Conservation (phyloP, 768 basidiomycete genomes). For the Rhizopogon salebrosus region DNA sequence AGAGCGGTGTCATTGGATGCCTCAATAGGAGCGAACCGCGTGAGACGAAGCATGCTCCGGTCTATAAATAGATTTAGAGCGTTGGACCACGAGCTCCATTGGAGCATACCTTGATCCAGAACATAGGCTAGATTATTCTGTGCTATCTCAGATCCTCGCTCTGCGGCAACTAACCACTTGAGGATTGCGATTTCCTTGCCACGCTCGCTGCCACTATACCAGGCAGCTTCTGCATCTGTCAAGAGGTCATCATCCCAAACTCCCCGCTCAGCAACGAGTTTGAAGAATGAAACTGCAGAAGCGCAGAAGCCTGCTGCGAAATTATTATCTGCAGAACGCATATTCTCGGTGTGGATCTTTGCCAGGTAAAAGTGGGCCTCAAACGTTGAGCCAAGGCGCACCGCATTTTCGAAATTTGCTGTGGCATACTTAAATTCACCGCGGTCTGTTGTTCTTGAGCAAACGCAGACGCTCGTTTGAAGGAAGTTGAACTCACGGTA, state of each 20-base stretch:
- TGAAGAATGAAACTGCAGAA: conserved; percentile 89
- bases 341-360: conserved; percentile 64
- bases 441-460: conserved; percentile 40
- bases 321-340: conserved; percentile 35
- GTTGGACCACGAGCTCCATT: conserved; percentile 23
- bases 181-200: conserved; percentile 83
- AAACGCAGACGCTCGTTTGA: background rate
- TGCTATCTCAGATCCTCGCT: conserved; percentile 85
- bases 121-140: conserved; percentile 95
- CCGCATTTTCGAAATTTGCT: conserved; percentile 77
- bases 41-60: conserved; percentile 61
- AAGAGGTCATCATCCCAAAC: conserved; percentile 80
- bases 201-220: conserved; percentile 63
- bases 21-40: conserved; percentile 62
- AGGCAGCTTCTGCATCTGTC: conserved; percentile 72
- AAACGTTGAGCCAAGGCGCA: conserved; percentile 85
- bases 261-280: conserved; percentile 87
- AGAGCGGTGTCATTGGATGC: conserved; percentile 80
- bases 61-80: conserved; percentile 36
- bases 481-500: conserved; percentile 38
- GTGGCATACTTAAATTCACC: conserved; percentile 65
- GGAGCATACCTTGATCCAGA: conserved; percentile 76
- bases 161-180: conserved; percentile 93
- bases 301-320: conserved; percentile 74
- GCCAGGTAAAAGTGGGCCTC: conserved; percentile 95